These are phyloP conservation scores for Stentor roeselii DNA, from an alignment of 73 alveolate genomes.

Conservation along the genomic window DNA sequence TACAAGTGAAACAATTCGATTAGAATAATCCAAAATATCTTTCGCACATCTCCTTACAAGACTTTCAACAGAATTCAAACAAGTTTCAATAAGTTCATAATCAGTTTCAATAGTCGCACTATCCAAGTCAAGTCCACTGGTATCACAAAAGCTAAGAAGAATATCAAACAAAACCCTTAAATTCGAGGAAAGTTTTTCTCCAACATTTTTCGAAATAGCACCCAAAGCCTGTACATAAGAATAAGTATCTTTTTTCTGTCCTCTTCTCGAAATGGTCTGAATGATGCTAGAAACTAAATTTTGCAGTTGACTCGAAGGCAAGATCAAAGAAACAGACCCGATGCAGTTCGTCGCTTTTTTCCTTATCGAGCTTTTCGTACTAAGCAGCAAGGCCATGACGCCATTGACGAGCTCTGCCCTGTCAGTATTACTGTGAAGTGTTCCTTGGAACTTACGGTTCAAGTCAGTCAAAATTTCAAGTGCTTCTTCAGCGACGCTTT, in stretches of 20 bases:
- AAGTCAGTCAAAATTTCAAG: constrained; percentile 55
- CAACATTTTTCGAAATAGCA: constrained; percentile 59
- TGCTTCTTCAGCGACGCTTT: constrained; percentile 53
- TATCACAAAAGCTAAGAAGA: constrained; percentile 33
- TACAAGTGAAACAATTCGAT: constrained; percentile 33
- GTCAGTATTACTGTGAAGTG: constrained; percentile 35
- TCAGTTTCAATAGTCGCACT: constrained; percentile 36
- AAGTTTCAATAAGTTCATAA: constrained; percentile 60
- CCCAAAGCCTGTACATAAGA: constrained; percentile 48
- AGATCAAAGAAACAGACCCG: constrained; percentile 63
- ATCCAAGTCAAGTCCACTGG: constrained; percentile 33
- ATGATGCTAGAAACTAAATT: constrained; percentile 32
- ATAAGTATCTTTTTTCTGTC: constrained; percentile 38
- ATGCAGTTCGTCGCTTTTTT: constrained; percentile 59
- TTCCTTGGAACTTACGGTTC: constrained; percentile 52
- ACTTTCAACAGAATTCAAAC: constrained; percentile 50
- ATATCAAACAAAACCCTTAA: constrained; percentile 44
- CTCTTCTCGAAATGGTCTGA: constrained; percentile 36
- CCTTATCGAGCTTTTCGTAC: constrained; percentile 38
- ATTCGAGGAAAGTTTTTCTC: constrained; percentile 48
- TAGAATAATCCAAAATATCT: constrained; percentile 41
- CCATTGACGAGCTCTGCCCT: constrained; percentile 46
- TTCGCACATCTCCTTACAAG: constrained; percentile 62
- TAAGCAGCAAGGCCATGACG: constrained; percentile 33
- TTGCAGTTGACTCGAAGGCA: constrained; percentile 40